Conservation (phyloP, 2,329 filamentous ascomycete species). For the Mollisia scopiformis region DNA sequence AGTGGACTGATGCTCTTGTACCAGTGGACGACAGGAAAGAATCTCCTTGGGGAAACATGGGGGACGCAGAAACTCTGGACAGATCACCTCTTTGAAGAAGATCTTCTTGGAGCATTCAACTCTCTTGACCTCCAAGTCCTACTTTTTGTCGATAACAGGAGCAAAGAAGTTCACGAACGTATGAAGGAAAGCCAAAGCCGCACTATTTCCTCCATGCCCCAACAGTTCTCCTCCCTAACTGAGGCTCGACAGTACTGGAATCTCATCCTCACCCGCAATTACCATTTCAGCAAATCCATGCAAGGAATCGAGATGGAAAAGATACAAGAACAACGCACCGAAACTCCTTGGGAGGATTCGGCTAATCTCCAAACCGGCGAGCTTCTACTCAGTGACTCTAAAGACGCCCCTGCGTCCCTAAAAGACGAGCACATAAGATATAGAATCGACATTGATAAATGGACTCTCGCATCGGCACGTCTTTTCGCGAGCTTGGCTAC, state of each 20-base stretch:
- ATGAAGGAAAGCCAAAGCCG: slow-evolving; percentile 1
- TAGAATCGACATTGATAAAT: slow-evolving; percentile 8
- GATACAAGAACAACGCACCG: slow-evolving; percentile 1
- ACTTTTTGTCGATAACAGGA: slow-evolving; percentile 12
- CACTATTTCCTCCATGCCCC: slow-evolving; percentile 9
- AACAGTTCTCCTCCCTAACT: not conserved
- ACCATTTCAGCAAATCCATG: slow-evolving; percentile 15
- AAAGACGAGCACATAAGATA: slow-evolving; percentile 7
- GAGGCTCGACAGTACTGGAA: slow-evolving; percentile 7
- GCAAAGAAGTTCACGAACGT: not conserved
- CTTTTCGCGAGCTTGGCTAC: not conserved
- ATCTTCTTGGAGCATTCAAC: slow-evolving; percentile 15
- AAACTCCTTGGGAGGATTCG: slow-evolving; percentile 5
- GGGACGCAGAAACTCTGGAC: not conserved
- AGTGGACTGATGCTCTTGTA: slow-evolving; percentile 21
- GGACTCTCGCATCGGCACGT: not conserved
- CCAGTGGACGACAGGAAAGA: not conserved
- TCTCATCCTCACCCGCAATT: slow-evolving; percentile 18
- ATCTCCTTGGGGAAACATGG: not conserved
- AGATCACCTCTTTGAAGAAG: slow-evolving; percentile 6
- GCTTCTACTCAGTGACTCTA: slow-evolving; percentile 2
- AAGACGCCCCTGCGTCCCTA: not conserved
- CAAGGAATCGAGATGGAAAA: slow-evolving; percentile 4
- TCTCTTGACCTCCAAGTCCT: slow-evolving; percentile 17
- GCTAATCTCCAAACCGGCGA: slow-evolving; percentile 1